Evolutionary conservation across 140 eudicot genomes (phyloP), one percentile per base, ranked within the genome.

Genomic region (Stevia rebaudiana): DNA sequence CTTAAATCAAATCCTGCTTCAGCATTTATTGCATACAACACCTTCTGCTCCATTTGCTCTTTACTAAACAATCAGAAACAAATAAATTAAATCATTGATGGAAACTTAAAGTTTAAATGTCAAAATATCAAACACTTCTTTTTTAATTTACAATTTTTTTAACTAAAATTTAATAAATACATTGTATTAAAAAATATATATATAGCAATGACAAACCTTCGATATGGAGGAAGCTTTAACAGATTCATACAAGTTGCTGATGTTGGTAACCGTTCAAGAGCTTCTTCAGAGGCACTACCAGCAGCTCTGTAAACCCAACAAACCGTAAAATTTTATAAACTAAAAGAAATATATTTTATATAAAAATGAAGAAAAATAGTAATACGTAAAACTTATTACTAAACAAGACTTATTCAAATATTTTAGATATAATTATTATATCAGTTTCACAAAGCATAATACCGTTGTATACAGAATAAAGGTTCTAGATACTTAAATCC

Each of bases 161-260:
- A 28, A 4, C 33, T 28, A 28, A 28, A 28, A 28, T 28, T 2
- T 28, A 28, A 28, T 28, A 28, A 28, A 28, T 1, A 4, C 4
- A 28, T 28, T 18, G 63, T 6, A 9, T 42, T 15, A 30, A 49
- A 18, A n/a, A 18, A 25, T 42, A 35, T 8, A 30, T 8, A 30
- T 2, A 48, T 47, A 82, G 71, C 3, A 67, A 37, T 56, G 58
- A 61, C 75, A 54, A 55, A 92, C 98, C 96, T 92, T 85, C 81
- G 70, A 41, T 92, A 92, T 6, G 98, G 98, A 64, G 98, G 98
- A 61, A 92, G 95, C 84, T 92, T 92, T 24, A 92, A 74, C 42
- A 92, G 87, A 79, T 92, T 92, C 98, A 92, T 92, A 75, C 98
- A 92, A 59, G 98, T 92, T 16, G 98, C 96, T 37, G 98, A 78